Base-by-base conservation (phyloP, 345 rosid genomes). In the Populus euphratica region DNA sequence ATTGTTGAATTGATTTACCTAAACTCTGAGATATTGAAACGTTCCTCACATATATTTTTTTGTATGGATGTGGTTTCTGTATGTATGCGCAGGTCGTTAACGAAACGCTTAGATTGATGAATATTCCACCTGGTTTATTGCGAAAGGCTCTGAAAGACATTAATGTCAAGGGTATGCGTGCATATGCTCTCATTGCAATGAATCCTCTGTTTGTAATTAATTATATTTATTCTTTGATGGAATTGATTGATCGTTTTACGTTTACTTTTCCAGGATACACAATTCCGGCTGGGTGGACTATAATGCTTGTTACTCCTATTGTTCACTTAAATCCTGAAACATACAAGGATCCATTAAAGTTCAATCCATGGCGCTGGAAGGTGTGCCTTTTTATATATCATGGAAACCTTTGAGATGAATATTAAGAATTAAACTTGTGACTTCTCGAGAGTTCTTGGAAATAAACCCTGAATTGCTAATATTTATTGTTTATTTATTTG, bases 311-410 rank as follows among this genome's bases (percentile, higher is more conserved):
- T 8, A 21, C 69, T 9, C 41, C 80, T 2, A 77, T 78, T 44
- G 33, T 79, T 38, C 84, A 80, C 18, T 20, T 74, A 5, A 79
- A 74, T 69, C 83, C 77, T 10, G 79, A 86, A 2, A 38, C 43
- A 25, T 86, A 59, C 39, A 43, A 83, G 29, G 77, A 83, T 47
- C 88, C 86, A 11, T 66, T 81, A 0, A 41, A 77, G n/a, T 83
- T 83, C 54, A 78, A 82, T 68, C 86, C 86, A 43, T 76, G 77
- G 83, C 70, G 83, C 27, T 83, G 86, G 88, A 73, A 78, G 82
- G 85, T 78, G 35, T 35, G 68, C 39, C 20, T 0, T 65, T 14
- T 65, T 12, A 31, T 65, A 56, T 21, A 29, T 27, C 2, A 67
- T 41, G 47, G 14, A 36, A 9, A 16, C 41, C 7, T 16, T 16